Conservation (phyloP, 176 grass and related monocot species). For the Elaeis guineensis region DNA sequence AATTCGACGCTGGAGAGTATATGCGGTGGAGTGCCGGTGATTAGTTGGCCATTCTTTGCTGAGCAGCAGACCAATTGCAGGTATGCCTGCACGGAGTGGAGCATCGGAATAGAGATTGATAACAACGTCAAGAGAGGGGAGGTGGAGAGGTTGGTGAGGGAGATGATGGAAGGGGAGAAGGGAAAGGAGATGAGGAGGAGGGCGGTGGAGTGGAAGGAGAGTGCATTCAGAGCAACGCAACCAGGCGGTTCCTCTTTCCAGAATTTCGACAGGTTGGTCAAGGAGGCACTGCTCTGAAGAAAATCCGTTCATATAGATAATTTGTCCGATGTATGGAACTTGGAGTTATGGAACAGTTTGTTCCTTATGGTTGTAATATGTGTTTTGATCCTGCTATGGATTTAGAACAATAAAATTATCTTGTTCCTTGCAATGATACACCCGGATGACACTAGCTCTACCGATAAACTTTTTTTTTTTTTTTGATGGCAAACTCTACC, state of each 20-base stretch:
- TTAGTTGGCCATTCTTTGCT: slow-evolving; percentile 53
- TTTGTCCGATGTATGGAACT: too few species aligned
- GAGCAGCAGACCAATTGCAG: slow-evolving; percentile 61
- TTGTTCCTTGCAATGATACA: too few species aligned
- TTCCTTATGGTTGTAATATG: too few species aligned
- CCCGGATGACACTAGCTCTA: too few species aligned
- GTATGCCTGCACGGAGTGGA: slow-evolving; percentile 41
- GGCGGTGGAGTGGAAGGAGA: slow-evolving; percentile 17
- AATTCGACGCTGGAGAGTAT: slow-evolving; percentile 17
- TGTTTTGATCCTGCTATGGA: too few species aligned
- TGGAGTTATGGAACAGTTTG: too few species aligned
- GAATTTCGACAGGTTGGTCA: slow-evolving; percentile 7
- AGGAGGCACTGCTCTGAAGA: not conserved
- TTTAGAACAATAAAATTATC: too few species aligned
- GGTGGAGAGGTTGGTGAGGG: slow-evolving; percentile 8
- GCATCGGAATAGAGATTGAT: slow-evolving; percentile 31
- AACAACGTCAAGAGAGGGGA: not conserved
- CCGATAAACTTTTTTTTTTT: too few species aligned
- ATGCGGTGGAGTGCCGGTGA: slow-evolving; percentile 31
- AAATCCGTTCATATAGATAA: too few species aligned
- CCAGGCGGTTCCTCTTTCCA: slow-evolving; percentile 8
- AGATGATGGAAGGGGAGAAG: slow-evolving; percentile 13
- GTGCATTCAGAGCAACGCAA: not conserved
- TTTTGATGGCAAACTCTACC: too few species aligned
- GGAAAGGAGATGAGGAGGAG: slow-evolving; percentile 6